A percentile compares a stretch with the other conserved stretches of the same genome.
Conservation (phyloP, 1,139 yeast species). For the Tardiomyces depauwii region DNA sequence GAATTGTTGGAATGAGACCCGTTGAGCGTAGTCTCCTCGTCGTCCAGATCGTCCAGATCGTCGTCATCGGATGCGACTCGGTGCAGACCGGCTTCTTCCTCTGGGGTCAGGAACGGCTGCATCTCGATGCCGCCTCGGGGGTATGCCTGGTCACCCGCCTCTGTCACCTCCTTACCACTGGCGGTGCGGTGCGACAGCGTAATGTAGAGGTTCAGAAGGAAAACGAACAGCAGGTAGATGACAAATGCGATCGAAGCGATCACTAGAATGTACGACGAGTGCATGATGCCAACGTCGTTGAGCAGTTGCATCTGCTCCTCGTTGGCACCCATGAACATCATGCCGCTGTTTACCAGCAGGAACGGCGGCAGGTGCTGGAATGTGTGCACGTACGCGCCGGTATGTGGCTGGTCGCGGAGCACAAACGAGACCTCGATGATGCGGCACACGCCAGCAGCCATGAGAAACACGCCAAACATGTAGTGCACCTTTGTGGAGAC, state of each 20-base stretch:
- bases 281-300: slow-evolving; percentile 67
- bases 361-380: slow-evolving; percentile 83
- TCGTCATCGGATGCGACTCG: slow-evolving; percentile 3
- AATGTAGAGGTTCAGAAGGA: slow-evolving; percentile 47
- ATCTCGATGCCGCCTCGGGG: slow-evolving; percentile 12
- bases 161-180: background rate
- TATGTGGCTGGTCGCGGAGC: slow-evolving; percentile 36
- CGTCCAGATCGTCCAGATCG: slow-evolving; percentile 1
- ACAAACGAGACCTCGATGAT: slow-evolving; percentile 69
- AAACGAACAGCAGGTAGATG: slow-evolving; percentile 53
- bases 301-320: slow-evolving; percentile 77
- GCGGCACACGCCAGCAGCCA: slow-evolving; percentile 65
- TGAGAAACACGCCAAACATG: slow-evolving; percentile 71
- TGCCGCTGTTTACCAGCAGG: slow-evolving; percentile 65
- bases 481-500: slow-evolving; percentile 81
- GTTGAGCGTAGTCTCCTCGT: too few relatives aligned
- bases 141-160: background rate
- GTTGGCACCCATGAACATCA: slow-evolving; percentile 81
- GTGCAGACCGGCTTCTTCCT: slow-evolving; percentile 7
- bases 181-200: slow-evolving; percentile 25
- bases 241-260: slow-evolving; percentile 65
- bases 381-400: slow-evolving; percentile 39
- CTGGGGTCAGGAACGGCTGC: slow-evolving; percentile 10
- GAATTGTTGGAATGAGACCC: too few relatives aligned
- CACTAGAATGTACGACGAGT: slow-evolving; percentile 70